phyloP scores from a whole-genome alignment of 306 rosid genomes.

The Erythrophleum fordii region DNA sequence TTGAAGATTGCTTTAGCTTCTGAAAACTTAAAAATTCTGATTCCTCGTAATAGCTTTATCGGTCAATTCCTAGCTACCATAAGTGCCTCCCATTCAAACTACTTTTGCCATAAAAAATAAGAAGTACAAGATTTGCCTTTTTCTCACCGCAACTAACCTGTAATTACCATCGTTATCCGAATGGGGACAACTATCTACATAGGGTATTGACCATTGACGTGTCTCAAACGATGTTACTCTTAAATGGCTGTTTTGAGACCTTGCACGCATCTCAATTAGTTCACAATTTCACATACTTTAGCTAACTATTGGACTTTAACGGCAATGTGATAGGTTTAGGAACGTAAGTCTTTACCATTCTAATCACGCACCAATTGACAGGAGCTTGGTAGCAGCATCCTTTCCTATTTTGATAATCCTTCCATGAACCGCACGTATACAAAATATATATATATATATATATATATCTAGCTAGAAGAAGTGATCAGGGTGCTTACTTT shows the following conservation, averaged over 20 bases:
- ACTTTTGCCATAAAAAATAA: conserved; percentile 36
- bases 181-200: neutral
- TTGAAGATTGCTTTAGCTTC: conserved; percentile 32
- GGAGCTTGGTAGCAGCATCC: conserved; percentile 44
- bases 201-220: neutral
- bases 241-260: neutral
- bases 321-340: neutral
- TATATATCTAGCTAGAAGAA: conserved; percentile 5
- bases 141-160: conserved; percentile 34
- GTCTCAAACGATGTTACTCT: neutral
- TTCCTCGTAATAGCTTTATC: conserved; percentile 48
- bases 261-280: neutral
- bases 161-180: neutral
- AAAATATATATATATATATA: neutral
- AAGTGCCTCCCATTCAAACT: conserved; percentile 32
- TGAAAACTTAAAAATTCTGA: conserved; percentile 34
- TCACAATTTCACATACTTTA: neutral
- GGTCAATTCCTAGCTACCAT: conserved; percentile 46
- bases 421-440: conserved; percentile 13
- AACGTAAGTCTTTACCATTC: conserved; percentile 35
- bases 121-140: conserved; percentile 30
- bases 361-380: conserved; percentile 7
- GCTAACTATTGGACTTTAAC: neutral
- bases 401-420: conserved; percentile 28
- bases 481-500: conserved; percentile 19